Evolutionary conservation across 805 yeast species (phyloP), one percentile per base, ranked within the genome.

Genomic region (Blastobotrys peoriensis): DNA sequence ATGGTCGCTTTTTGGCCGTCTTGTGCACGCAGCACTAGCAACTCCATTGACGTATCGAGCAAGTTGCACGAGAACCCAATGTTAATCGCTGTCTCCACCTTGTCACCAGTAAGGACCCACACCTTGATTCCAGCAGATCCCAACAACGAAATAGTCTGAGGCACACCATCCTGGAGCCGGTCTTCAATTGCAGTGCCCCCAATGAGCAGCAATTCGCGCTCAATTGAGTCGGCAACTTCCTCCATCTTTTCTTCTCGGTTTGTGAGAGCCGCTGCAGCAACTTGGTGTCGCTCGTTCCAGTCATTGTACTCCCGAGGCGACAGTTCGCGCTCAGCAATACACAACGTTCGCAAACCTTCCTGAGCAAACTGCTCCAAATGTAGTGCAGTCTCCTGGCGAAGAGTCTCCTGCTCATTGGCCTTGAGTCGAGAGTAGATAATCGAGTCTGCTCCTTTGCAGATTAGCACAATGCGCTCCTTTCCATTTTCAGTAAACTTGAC

Each of bases 141-240:
- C 41, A 85, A 70, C 39, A 81, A 63, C 10, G 81, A 78, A 55
- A 84, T 85, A 1, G 91, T 70, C 45, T 78, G 79, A 1, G 93
- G 91, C 13, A 84, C 94, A 49, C 91, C 91, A 43, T 79, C 81
- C 62, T 84, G 94, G 34, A 84, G 69, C 47, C 86, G 66, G 58
- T 84, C 94, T 59, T 84, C 94, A 56, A 84, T 84, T 5, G 91
- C 94, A 17, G 94, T 84, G 15, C 89, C 88, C 15, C 94, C 94
- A 39, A 84, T 63, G 38, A 84, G 66, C 4, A 64, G 63, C 47
- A 85, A 66, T 20, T 71, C 75, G 2, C 65, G 63, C 62, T 85
- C 94, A 47, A 86, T 71, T 30, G 76, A 75, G 35, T 76, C 79
- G 16, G 80, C 78, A 35, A 80, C 73, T 35, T 58, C 61, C 38